Evolutionary conservation across 345 rosid genomes (phyloP), one percentile per base, ranked within the genome.

Genomic region (Passiflora organensis): DNA sequence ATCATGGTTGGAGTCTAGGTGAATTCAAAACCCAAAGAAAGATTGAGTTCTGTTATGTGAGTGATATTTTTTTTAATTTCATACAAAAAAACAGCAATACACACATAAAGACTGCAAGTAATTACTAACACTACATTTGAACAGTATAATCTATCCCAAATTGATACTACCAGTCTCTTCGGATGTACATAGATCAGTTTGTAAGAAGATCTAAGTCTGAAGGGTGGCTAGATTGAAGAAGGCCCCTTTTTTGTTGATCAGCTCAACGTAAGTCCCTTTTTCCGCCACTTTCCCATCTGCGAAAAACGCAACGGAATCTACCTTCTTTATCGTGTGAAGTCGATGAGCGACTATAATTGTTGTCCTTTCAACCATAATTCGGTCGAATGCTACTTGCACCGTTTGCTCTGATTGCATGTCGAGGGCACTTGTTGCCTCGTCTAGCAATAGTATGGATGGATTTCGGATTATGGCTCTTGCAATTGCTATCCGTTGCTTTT

Each of bases 361-460:
- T 1, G 80, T 85, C 68, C 84, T 70, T 59, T 74, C 80, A 4
- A 69, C 76, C 96, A 83, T 86, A 64, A 79, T 86, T 53, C 71
- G 36, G 67, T 87, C 89, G 59, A 89, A 48, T 13, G 96, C 91
- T 42, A 81, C 84, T 28, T 85, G 95, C 43, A 89, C 91, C 2
- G 70, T 72, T 38, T 78, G 85, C 70, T 89, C 96, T 0, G 96
- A 83, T 53, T 89, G 82, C 54, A 78, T 80, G 17, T 89, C 96
- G 0, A 89, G 80, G 0, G 91, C 85, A 36, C 91, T 89, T 0
- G 91, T 89, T 20, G 89, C 96, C 73, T 89, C 96, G 16, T 89
- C 96, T 6, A 89, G 83, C 16, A 85, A 38, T 6, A 89, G 74
- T 10, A 85, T 71, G 16, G 58, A 78, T 17, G 89, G 95, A 44